Evolutionary conservation across 2,329 filamentous ascomycete genomes (phyloP).

Genomic region (Ascochyta clinopodiicola): DNA sequence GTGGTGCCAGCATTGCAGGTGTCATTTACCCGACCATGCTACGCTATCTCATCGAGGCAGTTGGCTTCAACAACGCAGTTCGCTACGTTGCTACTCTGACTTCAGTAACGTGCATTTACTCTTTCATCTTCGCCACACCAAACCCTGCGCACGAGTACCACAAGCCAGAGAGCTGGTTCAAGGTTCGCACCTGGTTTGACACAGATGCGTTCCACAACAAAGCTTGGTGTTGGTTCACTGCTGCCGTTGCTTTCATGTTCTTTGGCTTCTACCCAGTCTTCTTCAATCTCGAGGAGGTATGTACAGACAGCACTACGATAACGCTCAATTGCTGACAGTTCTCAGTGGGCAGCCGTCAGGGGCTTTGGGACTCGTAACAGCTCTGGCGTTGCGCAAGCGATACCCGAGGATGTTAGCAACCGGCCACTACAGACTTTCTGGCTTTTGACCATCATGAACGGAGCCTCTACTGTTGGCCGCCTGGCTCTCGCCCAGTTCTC

Average conservation of each 20-base stretch:
- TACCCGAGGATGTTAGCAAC: constrained; percentile 25
- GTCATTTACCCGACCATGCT: constrained; percentile 57
- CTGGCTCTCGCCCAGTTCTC: constrained; percentile 54
- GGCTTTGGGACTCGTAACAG: constrained; percentile 51
- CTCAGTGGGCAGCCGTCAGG: constrained; percentile 53
- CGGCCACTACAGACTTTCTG: constrained; percentile 55
- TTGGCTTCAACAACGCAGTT: constrained; percentile 56
- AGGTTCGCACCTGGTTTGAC: constrained; percentile 53
- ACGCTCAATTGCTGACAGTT: constrained; percentile 21
- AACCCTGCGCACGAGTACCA: constrained; percentile 52
- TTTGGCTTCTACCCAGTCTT: constrained; percentile 61
- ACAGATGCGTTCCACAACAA: constrained; percentile 52
- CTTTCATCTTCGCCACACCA: constrained; percentile 52
- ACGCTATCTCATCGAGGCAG: constrained; percentile 50
- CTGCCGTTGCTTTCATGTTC: constrained; percentile 56
- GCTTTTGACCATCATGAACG: constrained; percentile 60
- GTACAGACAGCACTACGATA: constrained; percentile 4
- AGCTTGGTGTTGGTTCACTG: constrained; percentile 54
- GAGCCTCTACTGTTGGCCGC: constrained; percentile 55
- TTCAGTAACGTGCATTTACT: constrained; percentile 49
- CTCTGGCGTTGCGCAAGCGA: constrained; percentile 1
- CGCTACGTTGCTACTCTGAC: constrained; percentile 53
- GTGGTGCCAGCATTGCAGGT: constrained; percentile 57
- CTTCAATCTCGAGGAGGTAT: constrained; percentile 60
- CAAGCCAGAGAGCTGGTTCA: constrained; percentile 49